phyloP scores from a whole-genome alignment of 306 rosid species.

The Datisca glomerata region DNA sequence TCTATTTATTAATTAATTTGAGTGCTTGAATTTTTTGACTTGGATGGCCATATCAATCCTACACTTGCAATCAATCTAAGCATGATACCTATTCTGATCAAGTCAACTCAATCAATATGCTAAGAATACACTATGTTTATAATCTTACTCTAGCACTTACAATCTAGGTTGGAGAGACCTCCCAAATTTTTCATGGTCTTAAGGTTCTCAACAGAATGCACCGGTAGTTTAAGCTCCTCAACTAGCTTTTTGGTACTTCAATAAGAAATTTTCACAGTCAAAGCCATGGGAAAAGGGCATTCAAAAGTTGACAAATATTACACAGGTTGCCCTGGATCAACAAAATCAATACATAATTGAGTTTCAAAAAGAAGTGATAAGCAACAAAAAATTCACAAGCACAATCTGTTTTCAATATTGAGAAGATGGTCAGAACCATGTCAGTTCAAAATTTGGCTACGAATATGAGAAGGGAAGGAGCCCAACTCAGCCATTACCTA shows the following conservation, averaged over 20 bases:
- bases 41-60: too few relatives aligned
- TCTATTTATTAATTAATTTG: too few relatives aligned
- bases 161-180: background rate
- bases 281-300: too few relatives aligned
- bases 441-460: too few relatives aligned
- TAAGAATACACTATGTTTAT: background rate
- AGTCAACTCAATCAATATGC: background rate
- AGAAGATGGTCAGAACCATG: background rate
- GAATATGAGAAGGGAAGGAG: too few relatives aligned
- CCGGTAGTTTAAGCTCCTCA: background rate
- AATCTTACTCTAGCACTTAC: background rate
- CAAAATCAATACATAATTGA: too few relatives aligned
- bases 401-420: too few relatives aligned
- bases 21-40: too few relatives aligned
- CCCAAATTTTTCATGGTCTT: slow-evolving; percentile 3
- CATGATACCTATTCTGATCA: background rate
- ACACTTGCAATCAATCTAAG: background rate
- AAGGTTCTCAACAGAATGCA: too few relatives aligned
- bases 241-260: background rate
- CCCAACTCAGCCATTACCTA: too few relatives aligned
- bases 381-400: slow-evolving; percentile 5
- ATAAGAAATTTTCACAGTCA: background rate
- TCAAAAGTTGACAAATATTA: background rate
- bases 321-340: too few relatives aligned
- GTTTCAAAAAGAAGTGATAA: too few relatives aligned